Evolutionary conservation across 2,329 filamentous ascomycete genomes (phyloP).

Genomic region (Cladosporium sp.): DNA sequence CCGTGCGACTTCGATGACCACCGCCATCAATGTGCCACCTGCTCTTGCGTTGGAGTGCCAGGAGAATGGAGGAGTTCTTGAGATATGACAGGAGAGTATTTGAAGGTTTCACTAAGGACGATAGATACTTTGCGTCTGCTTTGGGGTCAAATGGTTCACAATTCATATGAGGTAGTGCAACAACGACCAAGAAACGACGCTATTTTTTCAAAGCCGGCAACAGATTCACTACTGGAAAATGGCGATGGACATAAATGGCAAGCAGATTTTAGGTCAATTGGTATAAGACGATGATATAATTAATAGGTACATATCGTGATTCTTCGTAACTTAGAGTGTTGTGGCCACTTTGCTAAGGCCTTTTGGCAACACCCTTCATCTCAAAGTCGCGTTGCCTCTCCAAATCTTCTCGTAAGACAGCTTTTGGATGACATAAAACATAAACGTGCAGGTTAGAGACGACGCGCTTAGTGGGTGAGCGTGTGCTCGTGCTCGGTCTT

Average conservation of each 20-base stretch:
- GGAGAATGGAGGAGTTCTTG: not conserved
- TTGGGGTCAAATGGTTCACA: not conserved
- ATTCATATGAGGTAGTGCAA: not conserved
- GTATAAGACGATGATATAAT: conserved; percentile 12
- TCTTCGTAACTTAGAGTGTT: conserved; percentile 11
- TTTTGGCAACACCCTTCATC: conserved; percentile 9
- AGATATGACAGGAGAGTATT: not conserved
- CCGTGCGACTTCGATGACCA: not conserved
- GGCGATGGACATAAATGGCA: too few relatives aligned
- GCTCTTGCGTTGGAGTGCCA: not conserved
- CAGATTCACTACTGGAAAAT: too few relatives aligned
- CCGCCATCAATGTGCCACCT: not conserved
- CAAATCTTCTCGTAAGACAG: not conserved
- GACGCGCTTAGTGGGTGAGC: not conserved
- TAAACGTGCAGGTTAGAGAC: not conserved
- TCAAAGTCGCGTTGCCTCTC: not conserved
- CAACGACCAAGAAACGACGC: not conserved
- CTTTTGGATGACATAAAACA: not conserved
- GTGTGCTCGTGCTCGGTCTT: not conserved
- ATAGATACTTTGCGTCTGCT: not conserved
- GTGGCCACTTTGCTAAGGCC: conserved; percentile 4
- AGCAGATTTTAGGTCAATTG: not conserved
- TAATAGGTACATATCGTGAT: conserved; percentile 13
- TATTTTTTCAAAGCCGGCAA: not conserved
- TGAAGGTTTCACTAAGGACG: not conserved